Percentiles rank a stretch among this genome's conserved stretches.
Evolutionary conservation across 2,329 filamentous ascomycete species (phyloP).

Genomic region (Nemania serpens): DNA sequence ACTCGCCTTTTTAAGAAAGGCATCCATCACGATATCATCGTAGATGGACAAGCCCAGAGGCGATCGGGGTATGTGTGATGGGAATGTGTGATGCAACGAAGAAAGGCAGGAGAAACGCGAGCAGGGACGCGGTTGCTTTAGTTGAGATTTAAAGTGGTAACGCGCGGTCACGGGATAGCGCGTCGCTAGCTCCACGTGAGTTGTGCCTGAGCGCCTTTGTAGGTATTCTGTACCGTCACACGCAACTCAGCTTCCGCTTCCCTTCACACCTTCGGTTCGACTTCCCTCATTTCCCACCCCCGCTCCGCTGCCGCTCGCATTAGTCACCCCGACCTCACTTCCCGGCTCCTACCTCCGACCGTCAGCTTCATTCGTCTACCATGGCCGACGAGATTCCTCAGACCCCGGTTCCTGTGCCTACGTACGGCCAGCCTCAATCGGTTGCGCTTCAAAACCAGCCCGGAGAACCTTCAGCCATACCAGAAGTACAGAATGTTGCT

Average conservation of each 20-base stretch:
- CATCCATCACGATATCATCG: slow-evolving; percentile 35
- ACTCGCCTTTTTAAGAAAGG: slow-evolving; percentile 36
- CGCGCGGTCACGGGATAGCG: slow-evolving; percentile 37
- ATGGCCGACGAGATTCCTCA: slow-evolving; percentile 37
- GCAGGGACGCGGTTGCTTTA: slow-evolving; percentile 20
- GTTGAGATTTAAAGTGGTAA: slow-evolving; percentile 16
- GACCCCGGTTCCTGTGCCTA: slow-evolving; percentile 37
- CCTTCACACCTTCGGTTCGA: no score
- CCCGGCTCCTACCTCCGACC: background rate
- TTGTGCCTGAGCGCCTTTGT: background rate
- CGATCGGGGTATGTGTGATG: background rate
- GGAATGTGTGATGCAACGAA: background rate
- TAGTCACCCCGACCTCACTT: no score
- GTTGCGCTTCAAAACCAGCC: slow-evolving; percentile 11
- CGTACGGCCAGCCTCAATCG: slow-evolving; percentile 33
- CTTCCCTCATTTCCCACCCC: no score
- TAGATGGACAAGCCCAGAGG: background rate
- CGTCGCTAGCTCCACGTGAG: slow-evolving; percentile 5
- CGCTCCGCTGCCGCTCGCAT: no score
- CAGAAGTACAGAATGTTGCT: slow-evolving; percentile 22
- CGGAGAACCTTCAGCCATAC: slow-evolving; percentile 9
- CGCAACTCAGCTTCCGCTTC: no score
- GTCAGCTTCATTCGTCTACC: background rate
- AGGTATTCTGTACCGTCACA: background rate
- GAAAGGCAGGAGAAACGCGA: slow-evolving; percentile 10